phyloP scores from a whole-genome alignment of 2,329 filamentous ascomycete genomes.

The Macrophomina phaseolina region DNA sequence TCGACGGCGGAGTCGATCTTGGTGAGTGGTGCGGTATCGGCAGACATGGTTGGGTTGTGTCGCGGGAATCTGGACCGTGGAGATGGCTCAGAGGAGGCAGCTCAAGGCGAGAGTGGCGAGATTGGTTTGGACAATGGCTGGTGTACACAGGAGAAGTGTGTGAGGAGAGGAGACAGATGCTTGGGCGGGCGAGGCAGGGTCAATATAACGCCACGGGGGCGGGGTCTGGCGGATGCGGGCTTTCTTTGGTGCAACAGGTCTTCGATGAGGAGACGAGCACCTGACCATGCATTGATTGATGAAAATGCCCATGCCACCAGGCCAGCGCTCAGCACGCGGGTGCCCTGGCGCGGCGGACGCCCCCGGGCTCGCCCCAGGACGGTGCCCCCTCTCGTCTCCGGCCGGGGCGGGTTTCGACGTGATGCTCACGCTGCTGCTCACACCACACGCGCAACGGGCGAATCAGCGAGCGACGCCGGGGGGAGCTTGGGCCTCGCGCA shows the following conservation, averaged over 20 bases:
- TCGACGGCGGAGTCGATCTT: constrained; percentile 94
- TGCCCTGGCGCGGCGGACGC: neutral
- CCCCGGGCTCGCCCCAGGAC: constrained; percentile 15
- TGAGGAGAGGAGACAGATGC: neutral
- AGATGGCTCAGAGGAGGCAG: neutral
- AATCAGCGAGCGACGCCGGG: constrained; percentile 9
- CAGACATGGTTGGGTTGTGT: constrained; percentile 24
- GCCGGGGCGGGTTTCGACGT: constrained; percentile 11
- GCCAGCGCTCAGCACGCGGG: neutral
- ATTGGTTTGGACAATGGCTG: constrained; percentile 1
- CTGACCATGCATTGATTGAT: constrained; percentile 8
- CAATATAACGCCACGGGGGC: constrained; percentile 24
- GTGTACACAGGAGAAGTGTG: constrained; percentile 15
- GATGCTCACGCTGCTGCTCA: constrained; percentile 26
- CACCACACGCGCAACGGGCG: constrained; percentile 25
- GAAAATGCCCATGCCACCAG: constrained; percentile 13
- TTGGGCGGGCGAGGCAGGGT: constrained; percentile 23
- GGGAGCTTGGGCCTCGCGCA: constrained; percentile 19
- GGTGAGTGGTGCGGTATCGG: constrained; percentile 38
- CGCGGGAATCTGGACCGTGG: constrained; percentile 8
- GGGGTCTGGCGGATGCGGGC: constrained; percentile 26
- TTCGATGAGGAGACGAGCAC: constrained; percentile 28
- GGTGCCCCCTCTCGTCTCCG: neutral
- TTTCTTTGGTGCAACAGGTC: constrained; percentile 26
- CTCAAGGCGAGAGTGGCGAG: constrained; percentile 2